Evolutionary conservation across 2,329 filamentous ascomycete species (phyloP).

Genomic region (Pyricularia sp.): DNA sequence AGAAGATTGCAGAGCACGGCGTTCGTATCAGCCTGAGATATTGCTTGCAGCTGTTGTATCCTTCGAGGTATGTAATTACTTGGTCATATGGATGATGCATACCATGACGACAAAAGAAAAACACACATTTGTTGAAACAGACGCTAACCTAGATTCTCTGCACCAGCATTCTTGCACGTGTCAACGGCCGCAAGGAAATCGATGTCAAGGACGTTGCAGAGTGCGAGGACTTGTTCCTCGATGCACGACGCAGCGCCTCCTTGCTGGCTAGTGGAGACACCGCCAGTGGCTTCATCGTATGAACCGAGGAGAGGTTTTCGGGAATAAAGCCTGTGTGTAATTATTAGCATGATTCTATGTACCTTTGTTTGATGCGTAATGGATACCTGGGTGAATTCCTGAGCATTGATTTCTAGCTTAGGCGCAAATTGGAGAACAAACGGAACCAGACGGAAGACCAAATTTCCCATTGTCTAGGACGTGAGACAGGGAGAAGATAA

Average conservation of each 20-base stretch:
- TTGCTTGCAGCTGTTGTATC: conserved; percentile 83
- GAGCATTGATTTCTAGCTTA: not conserved
- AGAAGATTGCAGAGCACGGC: conserved; percentile 79
- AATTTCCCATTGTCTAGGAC: not conserved
- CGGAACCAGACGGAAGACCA: not conserved
- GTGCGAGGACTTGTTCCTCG: conserved; percentile 77
- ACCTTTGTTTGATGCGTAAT: not conserved
- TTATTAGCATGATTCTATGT: not conserved
- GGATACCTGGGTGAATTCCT: not conserved
- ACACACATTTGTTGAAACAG: conserved; percentile 16
- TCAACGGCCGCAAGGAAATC: conserved; percentile 69
- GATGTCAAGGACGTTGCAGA: conserved; percentile 70
- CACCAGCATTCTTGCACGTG: conserved; percentile 72
- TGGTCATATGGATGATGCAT: not conserved
- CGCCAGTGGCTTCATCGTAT: conserved; percentile 56
- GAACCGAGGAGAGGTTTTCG: conserved; percentile 16
- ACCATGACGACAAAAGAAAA: not conserved
- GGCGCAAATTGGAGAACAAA: not conserved
- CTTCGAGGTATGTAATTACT: conserved; percentile 51
- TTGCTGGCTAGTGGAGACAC: conserved; percentile 52
- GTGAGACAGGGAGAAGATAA: not conserved
- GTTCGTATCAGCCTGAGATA: conserved; percentile 86
- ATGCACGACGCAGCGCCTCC: conserved; percentile 67
- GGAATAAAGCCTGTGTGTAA: not conserved
- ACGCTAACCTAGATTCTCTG: conserved; percentile 9